Base-by-base conservation (phyloP, 345 rosid genomes). In the Physaria fendleri region DNA sequence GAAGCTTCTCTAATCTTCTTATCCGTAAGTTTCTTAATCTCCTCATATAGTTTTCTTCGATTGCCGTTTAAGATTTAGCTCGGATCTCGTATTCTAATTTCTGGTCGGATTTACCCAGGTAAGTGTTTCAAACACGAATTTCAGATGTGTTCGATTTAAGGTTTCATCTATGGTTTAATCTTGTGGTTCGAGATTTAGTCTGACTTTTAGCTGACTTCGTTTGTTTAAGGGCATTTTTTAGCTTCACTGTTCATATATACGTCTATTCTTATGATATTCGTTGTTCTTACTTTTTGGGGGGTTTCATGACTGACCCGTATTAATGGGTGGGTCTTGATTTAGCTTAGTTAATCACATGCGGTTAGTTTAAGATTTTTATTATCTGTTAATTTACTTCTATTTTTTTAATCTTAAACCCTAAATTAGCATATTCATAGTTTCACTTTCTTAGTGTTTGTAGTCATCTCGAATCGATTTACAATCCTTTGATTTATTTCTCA, bases 31-130 rank as follows among this genome's bases (percentile, higher is more conserved):
- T 58, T 59, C 67, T 81, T 62, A 67, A 29, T 76, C 77, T 46
- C 17, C 14, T 55, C 74, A 62, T 76, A 35, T 29, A 43, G 17
- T 40, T 80, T 69, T 73, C 40, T 21, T 5, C 25, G 6, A 16
- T 51, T 10, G 79, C 95, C 88, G 85, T 71, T 74, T 27, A 63
- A 73, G 63, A 75, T 80, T 73, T 45, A 56, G 56, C 68, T 53
- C 64, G 37, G 54, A 58, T 41, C 71, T 59, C 59, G 39, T 51
- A 38, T 12, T 59, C 64, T 8, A 46, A 40, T 53, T 48, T 54
- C 63, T 22, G 27, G 58, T 68, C 66, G 62, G 56, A 38, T 52
- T 57, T 27, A n/a, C 10, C 18, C 58, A 55, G 74, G 69, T 62
- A 30, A 23, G 64, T 69, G 14, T 29, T 48, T 56, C 63, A 32